A percentile compares a stretch with the other conserved stretches of the same genome.
These are phyloP conservation scores for Ashbya aceris DNA, from an alignment of 1,139 yeast species.

Conservation along the genomic window DNA sequence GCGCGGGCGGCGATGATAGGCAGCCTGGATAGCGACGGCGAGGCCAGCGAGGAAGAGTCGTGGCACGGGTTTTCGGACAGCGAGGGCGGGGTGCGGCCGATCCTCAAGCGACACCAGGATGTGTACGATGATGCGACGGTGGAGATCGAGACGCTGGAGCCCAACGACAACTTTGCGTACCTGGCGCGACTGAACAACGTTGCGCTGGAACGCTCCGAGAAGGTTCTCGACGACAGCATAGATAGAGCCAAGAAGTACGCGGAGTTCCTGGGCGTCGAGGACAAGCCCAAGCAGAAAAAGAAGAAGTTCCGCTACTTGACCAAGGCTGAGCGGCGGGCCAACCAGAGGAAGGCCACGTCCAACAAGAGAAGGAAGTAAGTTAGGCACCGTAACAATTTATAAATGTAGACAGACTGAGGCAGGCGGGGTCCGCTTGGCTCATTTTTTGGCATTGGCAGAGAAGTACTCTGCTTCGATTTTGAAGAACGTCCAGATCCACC, in stretches of 20 bases:
- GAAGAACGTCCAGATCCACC: constrained; percentile 85
- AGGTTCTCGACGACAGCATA: constrained; percentile 55
- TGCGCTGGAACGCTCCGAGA: constrained; percentile 48
- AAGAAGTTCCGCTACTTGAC: constrained; percentile 83
- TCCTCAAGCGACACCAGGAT: constrained; percentile 32
- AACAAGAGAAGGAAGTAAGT: constrained; percentile 30
- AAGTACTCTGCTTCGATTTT: constrained; percentile 69
- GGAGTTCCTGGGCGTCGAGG: constrained; percentile 42
- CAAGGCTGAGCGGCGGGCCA: constrained; percentile 64
- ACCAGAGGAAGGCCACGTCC: constrained; percentile 45
- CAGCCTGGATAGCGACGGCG: constrained; percentile 28
- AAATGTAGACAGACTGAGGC: too few species aligned
- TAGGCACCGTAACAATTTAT: background rate
- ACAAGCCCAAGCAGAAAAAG: constrained; percentile 40
- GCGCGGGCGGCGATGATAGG: constrained; percentile 39
- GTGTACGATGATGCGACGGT: constrained; percentile 41
- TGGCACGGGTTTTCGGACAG: constrained; percentile 36
- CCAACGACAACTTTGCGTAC: constrained; percentile 42
- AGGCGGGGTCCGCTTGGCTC: background rate
- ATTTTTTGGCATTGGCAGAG: constrained; percentile 9
- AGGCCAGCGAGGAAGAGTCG: constrained; percentile 23
- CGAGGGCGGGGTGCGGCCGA: constrained; percentile 28
- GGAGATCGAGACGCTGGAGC: constrained; percentile 53
- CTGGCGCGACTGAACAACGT: constrained; percentile 58
- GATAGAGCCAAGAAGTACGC: constrained; percentile 69